A percentile compares a stretch with the other conserved stretches of the same genome.
Evolutionary conservation across 78 protist genomes (phyloP).

Genomic region (Protostelium mycophagum): DNA sequence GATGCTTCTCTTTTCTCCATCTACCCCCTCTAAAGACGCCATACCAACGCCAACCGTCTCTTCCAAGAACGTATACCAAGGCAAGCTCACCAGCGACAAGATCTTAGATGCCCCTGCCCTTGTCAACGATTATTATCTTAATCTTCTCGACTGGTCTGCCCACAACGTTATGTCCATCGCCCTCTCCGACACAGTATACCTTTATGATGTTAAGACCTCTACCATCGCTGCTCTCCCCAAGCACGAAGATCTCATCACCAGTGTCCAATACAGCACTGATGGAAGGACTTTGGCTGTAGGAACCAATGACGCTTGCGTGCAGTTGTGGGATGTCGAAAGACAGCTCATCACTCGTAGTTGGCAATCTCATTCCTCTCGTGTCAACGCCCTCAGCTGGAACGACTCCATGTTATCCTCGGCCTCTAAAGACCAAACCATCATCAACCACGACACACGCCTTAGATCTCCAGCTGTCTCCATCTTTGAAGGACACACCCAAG

Average conservation of each 20-base stretch:
- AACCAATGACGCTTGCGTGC: constrained; percentile 48
- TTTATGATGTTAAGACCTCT: constrained; percentile 90
- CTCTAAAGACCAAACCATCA: constrained; percentile 60
- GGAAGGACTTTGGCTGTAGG: constrained; percentile 91
- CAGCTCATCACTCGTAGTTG: constrained; percentile 47
- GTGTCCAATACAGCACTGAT: constrained; percentile 72
- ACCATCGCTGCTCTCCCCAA: constrained; percentile 66
- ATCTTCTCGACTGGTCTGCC: constrained; percentile 95
- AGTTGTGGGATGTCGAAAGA: constrained; percentile 87
- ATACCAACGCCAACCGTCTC: neutral
- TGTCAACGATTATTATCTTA: constrained; percentile 95
- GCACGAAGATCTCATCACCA: constrained; percentile 74
- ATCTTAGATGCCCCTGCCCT: constrained; percentile 94
- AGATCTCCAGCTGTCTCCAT: neutral
- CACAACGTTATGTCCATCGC: constrained; percentile 94
- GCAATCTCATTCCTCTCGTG: constrained; percentile 77
- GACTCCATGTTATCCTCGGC: constrained; percentile 59
- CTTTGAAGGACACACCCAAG: constrained; percentile 88
- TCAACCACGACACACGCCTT: constrained; percentile 85
- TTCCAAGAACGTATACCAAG: neutral
- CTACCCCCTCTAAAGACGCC: neutral
- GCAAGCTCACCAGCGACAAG: constrained; percentile 2
- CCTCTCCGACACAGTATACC: constrained; percentile 89
- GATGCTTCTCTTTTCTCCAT: neutral
- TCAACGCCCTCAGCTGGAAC: constrained; percentile 89